Conservation (phyloP, 2,329 filamentous ascomycete genomes). For the Fusarium temperatum region DNA sequence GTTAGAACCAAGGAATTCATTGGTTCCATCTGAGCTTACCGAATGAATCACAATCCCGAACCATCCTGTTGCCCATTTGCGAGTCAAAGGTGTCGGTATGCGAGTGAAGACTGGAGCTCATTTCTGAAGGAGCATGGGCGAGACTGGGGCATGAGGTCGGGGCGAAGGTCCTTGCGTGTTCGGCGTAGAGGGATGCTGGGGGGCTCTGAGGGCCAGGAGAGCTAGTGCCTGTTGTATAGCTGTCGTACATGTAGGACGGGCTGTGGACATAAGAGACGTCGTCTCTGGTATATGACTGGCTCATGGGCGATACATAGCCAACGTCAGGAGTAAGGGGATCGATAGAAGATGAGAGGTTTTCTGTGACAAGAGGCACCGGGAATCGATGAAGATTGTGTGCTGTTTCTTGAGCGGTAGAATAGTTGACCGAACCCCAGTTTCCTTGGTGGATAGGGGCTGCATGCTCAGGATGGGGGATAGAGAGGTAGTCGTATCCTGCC, state of each 20-base stretch:
- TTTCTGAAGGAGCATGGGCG: conserved; percentile 68
- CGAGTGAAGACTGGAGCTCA: conserved; percentile 67
- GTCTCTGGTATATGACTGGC: conserved; percentile 65
- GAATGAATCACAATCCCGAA: conserved; percentile 64
- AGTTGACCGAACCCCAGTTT: conserved; percentile 59
- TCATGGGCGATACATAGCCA: conserved; percentile 70
- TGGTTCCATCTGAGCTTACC: conserved; percentile 56
- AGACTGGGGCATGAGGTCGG: conserved; percentile 70
- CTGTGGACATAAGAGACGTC: conserved; percentile 66
- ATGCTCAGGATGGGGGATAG: conserved; percentile 58
- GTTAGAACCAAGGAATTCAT: conserved; percentile 50
- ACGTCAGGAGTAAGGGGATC: conserved; percentile 68
- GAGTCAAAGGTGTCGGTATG: conserved; percentile 68
- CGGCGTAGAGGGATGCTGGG: conserved; percentile 63
- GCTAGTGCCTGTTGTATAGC: conserved; percentile 58
- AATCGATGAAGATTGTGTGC: conserved; percentile 56
- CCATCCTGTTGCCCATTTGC: conserved; percentile 61
- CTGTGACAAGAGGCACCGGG: conserved; percentile 57
- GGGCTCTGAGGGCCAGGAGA: conserved; percentile 67
- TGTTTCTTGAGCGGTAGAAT: conserved; percentile 52
- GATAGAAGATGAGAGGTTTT: conserved; percentile 63
- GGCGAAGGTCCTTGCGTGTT: conserved; percentile 57
- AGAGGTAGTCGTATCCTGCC: conserved; percentile 59
- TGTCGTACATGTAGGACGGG: conserved; percentile 66
- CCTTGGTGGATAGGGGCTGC: conserved; percentile 52